These are phyloP conservation scores for Fragilaria radians DNA, from an alignment of 108 stramenopile genomes.

Conservation along the genomic window DNA sequence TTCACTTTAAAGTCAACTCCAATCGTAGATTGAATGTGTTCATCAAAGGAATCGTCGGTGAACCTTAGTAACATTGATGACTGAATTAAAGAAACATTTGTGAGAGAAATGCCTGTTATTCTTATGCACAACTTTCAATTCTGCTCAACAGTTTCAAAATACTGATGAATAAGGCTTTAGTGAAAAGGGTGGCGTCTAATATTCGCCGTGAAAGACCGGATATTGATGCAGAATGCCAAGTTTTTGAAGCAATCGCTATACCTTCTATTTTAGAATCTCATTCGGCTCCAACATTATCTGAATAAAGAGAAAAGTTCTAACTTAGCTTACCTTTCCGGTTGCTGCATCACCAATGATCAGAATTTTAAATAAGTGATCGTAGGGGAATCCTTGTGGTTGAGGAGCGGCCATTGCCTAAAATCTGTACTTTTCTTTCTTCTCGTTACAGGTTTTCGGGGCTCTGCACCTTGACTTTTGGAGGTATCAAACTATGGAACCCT, in stretches of 20 bases:
- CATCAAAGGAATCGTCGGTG: constrained; percentile 97
- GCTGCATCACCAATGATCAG: constrained; percentile 98
- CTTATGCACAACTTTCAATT: too few relatives aligned
- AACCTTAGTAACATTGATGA: constrained; percentile 95
- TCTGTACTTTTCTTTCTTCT: not conserved
- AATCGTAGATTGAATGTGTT: constrained; percentile 95
- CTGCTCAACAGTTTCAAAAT: not conserved
- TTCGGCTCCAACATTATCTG: too few relatives aligned
- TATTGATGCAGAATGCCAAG: too few relatives aligned
- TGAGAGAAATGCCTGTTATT: not conserved
- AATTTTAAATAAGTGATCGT: constrained; percentile 98
- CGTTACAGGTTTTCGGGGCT: too few relatives aligned
- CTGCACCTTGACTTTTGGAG: too few relatives aligned
- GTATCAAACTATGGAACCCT: too few relatives aligned
- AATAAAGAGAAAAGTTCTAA: not conserved
- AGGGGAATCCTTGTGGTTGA: constrained; percentile 76
- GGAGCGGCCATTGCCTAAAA: constrained; percentile 14
- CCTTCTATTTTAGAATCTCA: too few relatives aligned
- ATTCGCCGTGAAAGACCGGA: too few relatives aligned
- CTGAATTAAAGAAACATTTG: constrained; percentile 12
- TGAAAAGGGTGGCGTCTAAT: too few relatives aligned
- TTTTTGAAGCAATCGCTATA: too few relatives aligned
- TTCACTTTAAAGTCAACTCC: constrained; percentile 98
- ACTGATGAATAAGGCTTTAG: not conserved
- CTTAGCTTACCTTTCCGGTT: constrained; percentile 85